A percentile compares a stretch with the other conserved stretches of the same genome.
These are phyloP conservation scores for Ploettnerulaceae sp. DNA, from an alignment of 2,329 filamentous ascomycete species.

Conservation along the genomic window DNA sequence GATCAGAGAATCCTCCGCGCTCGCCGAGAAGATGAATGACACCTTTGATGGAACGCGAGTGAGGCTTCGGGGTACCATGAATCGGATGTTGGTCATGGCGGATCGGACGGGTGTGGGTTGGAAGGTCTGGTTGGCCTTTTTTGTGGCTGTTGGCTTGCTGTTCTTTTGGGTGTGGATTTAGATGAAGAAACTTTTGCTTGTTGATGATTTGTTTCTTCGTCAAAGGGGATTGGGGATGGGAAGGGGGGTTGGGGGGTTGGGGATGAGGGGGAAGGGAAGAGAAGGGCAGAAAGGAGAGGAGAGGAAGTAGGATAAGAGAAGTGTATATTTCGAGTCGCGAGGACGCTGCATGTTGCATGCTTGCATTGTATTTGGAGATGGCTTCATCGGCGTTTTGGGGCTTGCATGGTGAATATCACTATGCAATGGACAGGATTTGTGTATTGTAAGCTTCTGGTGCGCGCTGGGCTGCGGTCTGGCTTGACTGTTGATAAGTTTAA, in stretches of 20 bases:
- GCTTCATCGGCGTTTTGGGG: slow-evolving; percentile 3
- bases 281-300: neutral
- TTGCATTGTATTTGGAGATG: neutral
- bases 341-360: neutral
- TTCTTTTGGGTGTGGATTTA: slow-evolving; percentile 94
- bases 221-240: no score
- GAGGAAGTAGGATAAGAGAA: neutral
- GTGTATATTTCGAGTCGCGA: neutral
- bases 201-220: no score
- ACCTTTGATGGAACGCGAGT: slow-evolving; percentile 81
- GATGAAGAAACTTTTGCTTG: no score
- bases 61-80: slow-evolving; percentile 87
- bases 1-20: slow-evolving; percentile 81
- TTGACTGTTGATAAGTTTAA: slow-evolving; percentile 2
- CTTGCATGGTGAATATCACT: neutral
- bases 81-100: slow-evolving; percentile 93
- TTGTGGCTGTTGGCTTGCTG: slow-evolving; percentile 72
- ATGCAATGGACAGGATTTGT: neutral
- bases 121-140: slow-evolving; percentile 91
- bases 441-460: no score
- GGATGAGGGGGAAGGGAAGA: neutral
- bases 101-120: slow-evolving; percentile 91
- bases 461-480: slow-evolving; percentile 1
- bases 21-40: slow-evolving; percentile 95
- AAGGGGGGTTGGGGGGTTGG: no score